Evolutionary conservation across 345 rosid species (phyloP).

Genomic region (Moricandia arvensis): DNA sequence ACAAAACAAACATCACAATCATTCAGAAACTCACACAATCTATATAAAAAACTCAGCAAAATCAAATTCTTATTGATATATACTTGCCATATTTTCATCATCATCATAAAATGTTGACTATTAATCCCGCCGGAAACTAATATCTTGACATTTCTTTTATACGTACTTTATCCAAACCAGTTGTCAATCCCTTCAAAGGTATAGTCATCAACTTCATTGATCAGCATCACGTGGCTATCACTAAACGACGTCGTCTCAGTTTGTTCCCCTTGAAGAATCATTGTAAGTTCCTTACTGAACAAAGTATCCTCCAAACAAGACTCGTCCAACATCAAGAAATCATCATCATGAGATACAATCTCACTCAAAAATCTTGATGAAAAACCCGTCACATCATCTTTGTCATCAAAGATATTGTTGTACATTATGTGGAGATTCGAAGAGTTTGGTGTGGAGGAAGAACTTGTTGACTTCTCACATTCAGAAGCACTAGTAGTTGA

Average conservation of each 20-base stretch:
- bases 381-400: constrained; percentile 19
- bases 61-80: constrained; percentile 29
- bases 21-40: background rate
- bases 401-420: constrained; percentile 12
- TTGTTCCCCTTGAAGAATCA: constrained; percentile 18
- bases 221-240: background rate
- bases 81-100: constrained; percentile 13
- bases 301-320: constrained; percentile 2
- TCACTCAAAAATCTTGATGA: constrained; percentile 5
- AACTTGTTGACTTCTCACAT: constrained; percentile 23
- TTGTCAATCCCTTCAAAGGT: constrained; percentile 15
- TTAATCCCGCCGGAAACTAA: background rate
- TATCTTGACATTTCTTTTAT: background rate
- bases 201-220: constrained; percentile 17
- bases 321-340: constrained; percentile 27
- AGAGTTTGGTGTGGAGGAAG: constrained; percentile 22
- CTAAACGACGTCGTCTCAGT: constrained; percentile 2
- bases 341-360: constrained; percentile 14
- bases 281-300: constrained; percentile 23
- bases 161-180: constrained; percentile 13
- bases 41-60: background rate
- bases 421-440: constrained; percentile 5
- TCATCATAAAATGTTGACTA: background rate
- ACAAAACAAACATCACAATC: background rate
- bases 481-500: constrained; percentile 19